Percentiles rank a stretch among this genome's conserved stretches.
phyloP scores from a whole-genome alignment of 1,284 basidiomycete species.

The Sanghuangporus sanghuang region DNA sequence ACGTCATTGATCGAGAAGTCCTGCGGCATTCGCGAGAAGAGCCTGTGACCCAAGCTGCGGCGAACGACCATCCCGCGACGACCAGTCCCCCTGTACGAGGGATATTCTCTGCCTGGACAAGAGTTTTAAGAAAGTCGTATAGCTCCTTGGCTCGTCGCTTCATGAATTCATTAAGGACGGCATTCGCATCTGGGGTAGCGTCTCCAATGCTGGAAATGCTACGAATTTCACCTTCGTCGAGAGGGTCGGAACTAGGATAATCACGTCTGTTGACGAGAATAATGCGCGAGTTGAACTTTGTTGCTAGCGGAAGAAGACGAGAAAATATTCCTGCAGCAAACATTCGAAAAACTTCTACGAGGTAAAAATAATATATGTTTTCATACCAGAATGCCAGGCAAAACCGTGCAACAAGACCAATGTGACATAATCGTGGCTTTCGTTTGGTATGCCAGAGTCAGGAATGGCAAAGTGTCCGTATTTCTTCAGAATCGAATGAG shows the following conservation, averaged over 20 bases:
- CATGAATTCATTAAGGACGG: slow-evolving; percentile 5
- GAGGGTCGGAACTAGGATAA: slow-evolving; percentile 27
- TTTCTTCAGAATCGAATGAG: not conserved
- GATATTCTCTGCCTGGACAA: slow-evolving; percentile 17
- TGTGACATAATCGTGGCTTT: not conserved
- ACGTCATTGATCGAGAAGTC: slow-evolving; percentile 17
- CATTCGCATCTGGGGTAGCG: slow-evolving; percentile 17
- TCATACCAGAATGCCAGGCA: slow-evolving; percentile 3
- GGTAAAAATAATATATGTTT: not conserved
- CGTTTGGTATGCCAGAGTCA: slow-evolving; percentile 10
- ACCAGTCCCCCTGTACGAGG: slow-evolving; percentile 11
- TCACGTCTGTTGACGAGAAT: slow-evolving; percentile 29
- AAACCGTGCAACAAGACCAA: slow-evolving; percentile 8
- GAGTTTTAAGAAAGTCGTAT: slow-evolving; percentile 16
- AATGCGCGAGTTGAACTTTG: slow-evolving; percentile 25
- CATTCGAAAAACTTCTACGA: not conserved
- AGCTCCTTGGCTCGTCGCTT: slow-evolving; percentile 18
- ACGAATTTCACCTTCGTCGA: slow-evolving; percentile 23
- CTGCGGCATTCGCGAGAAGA: slow-evolving; percentile 19
- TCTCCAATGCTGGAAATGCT: slow-evolving; percentile 23
- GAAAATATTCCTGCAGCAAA: slow-evolving; percentile 24
- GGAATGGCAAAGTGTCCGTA: not conserved
- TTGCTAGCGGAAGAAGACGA: slow-evolving; percentile 24
- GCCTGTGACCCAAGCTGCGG: slow-evolving; percentile 20
- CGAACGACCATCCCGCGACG: slow-evolving; percentile 23